Base-by-base conservation (phyloP, 352 stramenopile genomes). In the Discostella stelligera region DNA sequence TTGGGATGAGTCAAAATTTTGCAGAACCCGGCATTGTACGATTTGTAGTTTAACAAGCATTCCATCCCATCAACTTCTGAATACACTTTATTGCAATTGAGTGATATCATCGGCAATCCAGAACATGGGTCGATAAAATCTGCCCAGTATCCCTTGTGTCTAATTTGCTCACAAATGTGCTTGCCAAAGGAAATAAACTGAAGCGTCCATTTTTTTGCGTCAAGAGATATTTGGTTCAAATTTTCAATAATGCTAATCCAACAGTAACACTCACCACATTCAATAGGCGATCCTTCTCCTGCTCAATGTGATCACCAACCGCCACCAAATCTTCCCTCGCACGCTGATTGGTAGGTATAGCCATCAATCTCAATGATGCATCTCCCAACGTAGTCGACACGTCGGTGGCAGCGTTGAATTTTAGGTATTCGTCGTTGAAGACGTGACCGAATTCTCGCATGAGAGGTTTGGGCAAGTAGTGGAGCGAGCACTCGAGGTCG, bases 41-140 rank as follows among this genome's bases (percentile, higher is more conserved):
- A 63, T 73, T 82, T 86, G 67, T 84, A 90, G 71, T 89, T 89
- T n/a, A 92, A 75, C 23, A 91, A 69, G 48, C 69, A 83, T 80
- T 91, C 80, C 88, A 98, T 96, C 37, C 95, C 95, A 85, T 98
- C 95, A 61, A 98, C 95, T 86, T 98, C 96, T 66, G 92, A 97
- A 89, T 98, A 98, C 14, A 98, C 95, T 79, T 97, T 86, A 71
- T 95, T 98, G 58, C 93, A 94, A 55, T 94, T 93, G 44, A 94
- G 79, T 50, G 94, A 96, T 50, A 97, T 85, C 95, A 98, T 98
- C 83, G 96, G 96, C 54, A 98, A 87, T 0, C 96, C 96, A 8
- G 94, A 98, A 85, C 96, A 98, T 21, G 96, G 96, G 89, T 98
- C 96, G 82, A 98, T 98, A 80, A 96, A 98, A 87, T 98, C 96